Conservation (phyloP, 2,329 filamentous ascomycete genomes). For the Arthrinium puccinioides region DNA sequence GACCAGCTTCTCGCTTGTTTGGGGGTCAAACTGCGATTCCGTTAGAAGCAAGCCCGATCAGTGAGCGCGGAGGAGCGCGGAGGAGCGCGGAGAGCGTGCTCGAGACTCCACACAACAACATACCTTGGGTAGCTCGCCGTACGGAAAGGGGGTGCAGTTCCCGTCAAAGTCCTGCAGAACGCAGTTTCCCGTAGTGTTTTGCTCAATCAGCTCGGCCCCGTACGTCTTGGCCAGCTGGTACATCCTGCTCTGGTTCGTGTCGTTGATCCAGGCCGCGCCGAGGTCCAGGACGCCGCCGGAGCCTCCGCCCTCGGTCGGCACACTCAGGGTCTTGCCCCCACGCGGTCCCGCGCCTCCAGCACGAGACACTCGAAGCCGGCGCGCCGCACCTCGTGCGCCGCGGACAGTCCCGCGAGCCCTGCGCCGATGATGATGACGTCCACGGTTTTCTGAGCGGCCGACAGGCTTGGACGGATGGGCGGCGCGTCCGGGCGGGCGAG, state of each 20-base stretch:
- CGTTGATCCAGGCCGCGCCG: slow-evolving; percentile 55
- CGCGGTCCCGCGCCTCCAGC: slow-evolving; percentile 40
- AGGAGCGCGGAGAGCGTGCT: no score
- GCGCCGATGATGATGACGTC: slow-evolving; percentile 36
- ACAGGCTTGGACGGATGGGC: neutral
- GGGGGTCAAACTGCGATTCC: slow-evolving; percentile 8
- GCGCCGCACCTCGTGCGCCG: slow-evolving; percentile 24
- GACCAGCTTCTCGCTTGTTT: neutral
- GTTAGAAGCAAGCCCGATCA: no score
- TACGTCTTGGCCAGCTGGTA: slow-evolving; percentile 31
- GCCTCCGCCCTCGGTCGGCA: slow-evolving; percentile 14
- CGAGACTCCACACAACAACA: no score
- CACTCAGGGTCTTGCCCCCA: slow-evolving; percentile 45
- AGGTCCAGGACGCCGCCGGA: slow-evolving; percentile 37
- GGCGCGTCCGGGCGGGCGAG: slow-evolving; percentile 11
- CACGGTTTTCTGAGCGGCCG: neutral
- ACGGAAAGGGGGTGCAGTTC: slow-evolving; percentile 9
- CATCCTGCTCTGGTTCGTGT: slow-evolving; percentile 41
- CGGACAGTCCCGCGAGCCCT: slow-evolving; percentile 30
- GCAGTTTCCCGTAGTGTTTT: slow-evolving; percentile 37
- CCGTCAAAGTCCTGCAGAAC: slow-evolving; percentile 17
- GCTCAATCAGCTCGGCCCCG: slow-evolving; percentile 35
- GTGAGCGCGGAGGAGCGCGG: no score
- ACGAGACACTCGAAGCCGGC: slow-evolving; percentile 33
- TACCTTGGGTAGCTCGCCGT: slow-evolving; percentile 12